Base-by-base conservation (phyloP, 495 filamentous ascomycete species). In the Venustampulla echinocandica region DNA sequence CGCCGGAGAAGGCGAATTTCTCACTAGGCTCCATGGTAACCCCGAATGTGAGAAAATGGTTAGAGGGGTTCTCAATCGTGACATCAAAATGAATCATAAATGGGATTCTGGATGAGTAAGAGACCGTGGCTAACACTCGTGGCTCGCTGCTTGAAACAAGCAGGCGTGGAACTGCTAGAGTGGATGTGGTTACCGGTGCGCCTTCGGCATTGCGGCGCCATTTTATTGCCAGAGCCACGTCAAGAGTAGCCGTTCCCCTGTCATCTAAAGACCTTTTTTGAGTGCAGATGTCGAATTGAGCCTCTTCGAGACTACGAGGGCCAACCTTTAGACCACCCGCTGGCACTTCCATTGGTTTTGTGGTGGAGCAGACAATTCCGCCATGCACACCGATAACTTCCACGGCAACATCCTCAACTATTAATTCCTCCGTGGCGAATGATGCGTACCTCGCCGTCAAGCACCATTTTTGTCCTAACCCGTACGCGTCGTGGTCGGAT, bases 51-150 rank as follows among this genome's bases (percentile, higher is more conserved):
- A 99, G 74, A 62, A 92, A 90, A 57, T 97, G 90, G 57, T 79
- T 82, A 2, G 93, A 95, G 3, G 92, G 85, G 60, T 99, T 99
- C 60, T 99, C 92, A 50, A 97, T 74, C 5, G 79, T 84, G 53
- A 94, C 85, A 18, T 64, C 58, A 4, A 76, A 61, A 44, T 66
- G 61, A 22, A 68, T 44, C 23, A 75, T 53, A 5, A 47, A 30
- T 19, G 52, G 40, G 11, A 56, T 42, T 38, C 46, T 42, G n/a
- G 39, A 52, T 23, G 61, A 75, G 41, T 77, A 64, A 0, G 66
- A 66, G 7, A 79, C 69, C 0, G 77, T 73, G 9, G 84, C 86
- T 0, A 97, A 75, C 4, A 95, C 88, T 39, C 92, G 81, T 6
- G 93, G 93, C 52, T 98, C 92, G 28, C 80, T 81, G 51, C 78